Base-by-base conservation (phyloP, 2,329 filamentous ascomycete species). In the Truncatella angustata region DNA sequence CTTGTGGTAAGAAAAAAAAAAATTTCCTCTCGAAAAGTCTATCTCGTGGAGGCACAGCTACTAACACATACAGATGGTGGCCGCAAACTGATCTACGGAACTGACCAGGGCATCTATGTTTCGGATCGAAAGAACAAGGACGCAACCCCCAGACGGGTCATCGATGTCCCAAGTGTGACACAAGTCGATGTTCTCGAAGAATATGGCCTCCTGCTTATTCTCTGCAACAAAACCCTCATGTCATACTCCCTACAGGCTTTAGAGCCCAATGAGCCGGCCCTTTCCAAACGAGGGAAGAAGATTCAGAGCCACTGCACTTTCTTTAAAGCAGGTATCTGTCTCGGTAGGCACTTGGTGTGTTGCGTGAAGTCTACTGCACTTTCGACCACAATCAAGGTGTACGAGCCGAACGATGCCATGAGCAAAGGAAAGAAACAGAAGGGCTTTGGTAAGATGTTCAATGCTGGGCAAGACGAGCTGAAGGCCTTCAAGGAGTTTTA, bases 401-500 rank as follows among this genome's bases (percentile, higher is more conserved):
- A 91, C 71, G 93, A 99, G 73, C 94, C 94, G 1, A 96, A 96
- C 73, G 94, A 97, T 67, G 88, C 91, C 56, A 88, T 96, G 79
- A 87, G 88, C 50, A 94, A 92, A 75, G 90, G 90, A 53, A 95
- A 94, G 77, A 97, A 95, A 76, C 95, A 96, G 68, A 94, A 92
- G 64, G 93, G 94, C 16, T 86, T 99, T 54, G 87, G 90, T 60
- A 96, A 95, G 74, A 96, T 99, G 86, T 93, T 99, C 73, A 91
- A 91, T 56, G 86, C 78, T 48, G 91, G 91, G 7, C 92, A 97
- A 68, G 94, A 99, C 70, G 91, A 96, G 61, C 81, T 99, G 57
- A 95, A 95, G 73, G 90, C 93, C 11, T 96, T 95, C 79, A 96
- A 96, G 80, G 94, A 99, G 76, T 97, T 97, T 66, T 99, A 99